Base-by-base conservation (phyloP, 2,329 filamentous ascomycete genomes). In the Verticillium dahliae region DNA sequence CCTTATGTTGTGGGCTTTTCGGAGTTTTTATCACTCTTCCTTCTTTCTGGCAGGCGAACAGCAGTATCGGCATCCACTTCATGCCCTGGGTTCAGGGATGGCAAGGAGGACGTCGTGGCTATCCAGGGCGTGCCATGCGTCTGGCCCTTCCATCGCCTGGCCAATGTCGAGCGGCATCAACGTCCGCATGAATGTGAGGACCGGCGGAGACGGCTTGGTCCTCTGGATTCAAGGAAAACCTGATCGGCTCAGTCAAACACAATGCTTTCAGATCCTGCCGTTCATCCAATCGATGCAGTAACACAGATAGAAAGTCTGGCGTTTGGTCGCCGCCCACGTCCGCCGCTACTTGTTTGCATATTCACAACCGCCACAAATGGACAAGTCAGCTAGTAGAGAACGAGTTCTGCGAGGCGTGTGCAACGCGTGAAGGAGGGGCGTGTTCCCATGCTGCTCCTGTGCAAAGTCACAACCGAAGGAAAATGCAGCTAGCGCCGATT, bases 371-470 rank as follows among this genome's bases (percentile, higher is more conserved):
- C 4, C 18, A 27, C 22, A n/a, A 50, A 11, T 18, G 10, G 11
- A 41, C 6, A n/a, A 22, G 35, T 37, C 35, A 31, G 27, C 27
- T 31, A 31, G 27, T 4, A 31, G 27, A 31, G 27, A 31, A 31
- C 27, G 27, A 31, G 27, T 31, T 31, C 27, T 31, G 27, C 4
- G 61, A 59, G 35, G 45, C 45, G 45, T 50, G 45, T 62, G 63
- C 56, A 59, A 56, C 39, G 58, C 60, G 62, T 62, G 66, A 61
- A 63, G 68, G 69, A 67, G 68, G 65, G 66, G 68, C 39, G 68
- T 65, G 55, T 58, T 59, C 38, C 60, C 63, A 65, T 55, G 62
- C 38, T 35, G 58, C 62, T 62, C 95, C 18, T 22, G 18, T 22
- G 18, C 18, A 22, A 22, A 65, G 69, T 68, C 64, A 65, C 67